Percentiles rank a stretch among this genome's conserved stretches.
phyloP scores from a whole-genome alignment of 805 yeast species.

The Saccharomyces kudriavzevii region DNA sequence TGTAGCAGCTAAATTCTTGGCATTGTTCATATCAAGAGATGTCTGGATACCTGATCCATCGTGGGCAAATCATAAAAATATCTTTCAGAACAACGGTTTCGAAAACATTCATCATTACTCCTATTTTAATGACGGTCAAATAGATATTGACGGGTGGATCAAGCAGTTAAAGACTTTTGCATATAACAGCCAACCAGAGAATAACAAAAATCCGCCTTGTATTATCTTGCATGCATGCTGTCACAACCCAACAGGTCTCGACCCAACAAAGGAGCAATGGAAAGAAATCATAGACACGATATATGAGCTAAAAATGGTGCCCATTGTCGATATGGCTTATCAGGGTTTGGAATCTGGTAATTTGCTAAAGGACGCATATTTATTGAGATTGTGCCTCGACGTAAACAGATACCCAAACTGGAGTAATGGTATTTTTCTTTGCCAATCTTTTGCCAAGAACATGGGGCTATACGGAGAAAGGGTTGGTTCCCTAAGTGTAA shows the following conservation, averaged over 20 bases:
- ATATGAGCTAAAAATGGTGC: conserved; percentile 52
- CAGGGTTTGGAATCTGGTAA: conserved; percentile 91
- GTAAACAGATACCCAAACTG: conserved; percentile 21
- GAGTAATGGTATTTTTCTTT: conserved; percentile 47
- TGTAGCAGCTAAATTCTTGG: conserved; percentile 72
- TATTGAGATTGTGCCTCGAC: conserved; percentile 34
- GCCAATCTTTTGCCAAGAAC: conserved; percentile 92
- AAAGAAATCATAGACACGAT: conserved; percentile 58
- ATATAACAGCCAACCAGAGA: conserved; percentile 33
- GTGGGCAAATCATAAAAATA: conserved; percentile 89
- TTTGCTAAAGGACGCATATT: conserved; percentile 61
- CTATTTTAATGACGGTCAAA: conserved; percentile 64
- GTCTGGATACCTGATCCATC: conserved; percentile 80
- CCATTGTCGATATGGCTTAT: conserved; percentile 88
- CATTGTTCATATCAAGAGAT: conserved; percentile 34
- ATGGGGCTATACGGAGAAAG: conserved; percentile 95
- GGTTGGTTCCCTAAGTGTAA: conserved; percentile 66
- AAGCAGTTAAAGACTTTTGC: conserved; percentile 37
- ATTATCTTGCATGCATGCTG: conserved; percentile 89
- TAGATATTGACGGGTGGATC: conserved; percentile 60
- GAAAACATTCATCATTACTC: conserved; percentile 47
- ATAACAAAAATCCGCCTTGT: conserved; percentile 39
- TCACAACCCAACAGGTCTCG: conserved; percentile 96
- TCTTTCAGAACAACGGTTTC: conserved; percentile 68
- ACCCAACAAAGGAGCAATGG: conserved; percentile 80